Base-by-base conservation (phyloP, 176 grass and related monocot species). In the Puya raimondii region DNA sequence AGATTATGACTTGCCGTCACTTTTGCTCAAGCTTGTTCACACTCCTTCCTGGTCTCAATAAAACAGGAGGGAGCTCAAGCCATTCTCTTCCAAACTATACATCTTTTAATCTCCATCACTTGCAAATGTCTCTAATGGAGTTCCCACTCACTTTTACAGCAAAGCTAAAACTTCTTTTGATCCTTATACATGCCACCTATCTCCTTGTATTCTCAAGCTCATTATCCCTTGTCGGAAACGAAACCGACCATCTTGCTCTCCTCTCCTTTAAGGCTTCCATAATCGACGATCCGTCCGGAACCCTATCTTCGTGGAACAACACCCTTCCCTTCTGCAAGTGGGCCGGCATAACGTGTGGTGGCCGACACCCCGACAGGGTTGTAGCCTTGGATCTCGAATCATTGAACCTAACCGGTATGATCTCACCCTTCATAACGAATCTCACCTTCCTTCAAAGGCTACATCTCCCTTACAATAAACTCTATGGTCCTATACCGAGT, bases 401-500 rank as follows among this genome's bases (percentile, higher is more conserved):
- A 0, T 52, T 26, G 1, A 15, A 26, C 16, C 23, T 88, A 11
- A 13, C 57, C 0, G 85, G 81, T 3, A 13, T 10, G 2, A 23
- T 81, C 64, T 64, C 86, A 10, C 82, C 86, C 1, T 81, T n/a
- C 47, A 12, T 85, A 22, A 73, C 67, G 14, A 89, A 89, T 69
- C 77, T 84, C 0, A 78, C 81, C 12, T 84, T 84, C 54, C 67
- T 87, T 0, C 23, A 11, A 61, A 10, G 0, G 2, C 59, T 88
- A 3, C 11, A 81, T 12, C 9, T 84, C 17, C 1, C 25, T 23
- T 7, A 21, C 17, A 88, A 88, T 64, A 12, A 3, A 14, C 48
- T 88, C 4, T 20, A 10, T 0, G 77, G 85, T 2, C 11, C 9
- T 29, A 66, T 81, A 20, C 85, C 81, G 2, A 20, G 12, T 3